Percentiles rank a stretch among this genome's conserved stretches.
These are phyloP conservation scores for Staphylotrichum longicolle DNA, from an alignment of 495 filamentous ascomycete genomes.

Conservation along the genomic window DNA sequence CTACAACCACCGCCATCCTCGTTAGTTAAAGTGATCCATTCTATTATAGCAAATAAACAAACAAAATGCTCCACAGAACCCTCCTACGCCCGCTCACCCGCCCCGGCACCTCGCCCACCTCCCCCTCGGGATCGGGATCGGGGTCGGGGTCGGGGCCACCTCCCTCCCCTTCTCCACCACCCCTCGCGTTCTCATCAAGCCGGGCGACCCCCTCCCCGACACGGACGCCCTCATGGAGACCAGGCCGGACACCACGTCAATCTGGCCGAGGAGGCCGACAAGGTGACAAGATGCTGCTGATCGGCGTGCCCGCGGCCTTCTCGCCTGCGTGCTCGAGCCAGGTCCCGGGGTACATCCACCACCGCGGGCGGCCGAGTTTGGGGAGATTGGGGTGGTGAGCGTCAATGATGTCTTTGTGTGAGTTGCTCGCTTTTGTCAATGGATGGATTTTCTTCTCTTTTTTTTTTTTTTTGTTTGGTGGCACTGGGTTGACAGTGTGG, in stretches of 20 bases:
- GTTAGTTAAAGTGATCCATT: too few relatives aligned
- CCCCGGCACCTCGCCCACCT: too few relatives aligned
- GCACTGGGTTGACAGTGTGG: not conserved
- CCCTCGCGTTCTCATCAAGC: constrained; percentile 49
- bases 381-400: constrained; percentile 78
- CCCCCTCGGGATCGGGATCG: too few relatives aligned
- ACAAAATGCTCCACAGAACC: too few relatives aligned
- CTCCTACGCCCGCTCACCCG: too few relatives aligned
- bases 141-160: not conserved
- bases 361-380: constrained; percentile 68
- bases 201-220: constrained; percentile 61
- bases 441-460: not conserved
- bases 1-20: too few relatives aligned
- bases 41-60: too few relatives aligned
- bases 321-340: constrained; percentile 82
- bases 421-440: constrained; percentile 32
- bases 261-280: constrained; percentile 68
- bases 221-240: constrained; percentile 60
- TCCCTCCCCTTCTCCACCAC: not conserved
- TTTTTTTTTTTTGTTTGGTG: too few relatives aligned
- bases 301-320: constrained; percentile 91
- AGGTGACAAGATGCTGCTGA: constrained; percentile 66
- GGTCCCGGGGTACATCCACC: constrained; percentile 77
- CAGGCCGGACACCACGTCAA: constrained; percentile 79
- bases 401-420: constrained; percentile 98